These are phyloP conservation scores for Fragaria ananassa DNA, from an alignment of 306 rosid genomes.

Conservation along the genomic window DNA sequence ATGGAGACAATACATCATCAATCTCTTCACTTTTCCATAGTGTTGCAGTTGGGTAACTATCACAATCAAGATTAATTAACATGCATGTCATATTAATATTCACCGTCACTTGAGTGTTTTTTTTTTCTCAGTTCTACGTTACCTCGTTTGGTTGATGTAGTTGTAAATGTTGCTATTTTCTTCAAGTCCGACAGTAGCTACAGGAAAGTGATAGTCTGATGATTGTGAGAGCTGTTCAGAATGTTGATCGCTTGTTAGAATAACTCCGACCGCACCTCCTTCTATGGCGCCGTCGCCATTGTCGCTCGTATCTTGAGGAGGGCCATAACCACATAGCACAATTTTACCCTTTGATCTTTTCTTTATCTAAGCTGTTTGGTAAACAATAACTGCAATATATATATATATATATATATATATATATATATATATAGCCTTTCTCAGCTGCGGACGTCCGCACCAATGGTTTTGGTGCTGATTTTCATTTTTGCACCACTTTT, in stretches of 20 bases:
- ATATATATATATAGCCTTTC: too few species aligned
- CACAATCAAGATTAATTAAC: neutral
- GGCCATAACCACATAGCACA: slow-evolving; percentile 32
- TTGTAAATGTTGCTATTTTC: neutral
- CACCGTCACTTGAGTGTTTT: too few species aligned
- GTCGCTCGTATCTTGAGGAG: too few species aligned
- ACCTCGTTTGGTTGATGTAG: slow-evolving; percentile 32
- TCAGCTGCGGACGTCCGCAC: too few species aligned
- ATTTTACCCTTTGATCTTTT: slow-evolving; percentile 40
- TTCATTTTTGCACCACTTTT: too few species aligned
- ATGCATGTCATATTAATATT: neutral
- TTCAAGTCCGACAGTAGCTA: slow-evolving; percentile 1
- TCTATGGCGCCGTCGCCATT: neutral
- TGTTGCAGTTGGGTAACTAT: slow-evolving; percentile 38
- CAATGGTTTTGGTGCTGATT: too few species aligned
- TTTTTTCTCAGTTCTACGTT: neutral
- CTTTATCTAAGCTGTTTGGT: slow-evolving; percentile 17
- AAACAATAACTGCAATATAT: slow-evolving; percentile 13
- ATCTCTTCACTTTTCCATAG: slow-evolving; percentile 29
- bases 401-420: neutral
- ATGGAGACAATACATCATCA: slow-evolving; percentile 31
- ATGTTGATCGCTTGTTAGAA: neutral
- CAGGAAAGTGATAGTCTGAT: slow-evolving; percentile 13
- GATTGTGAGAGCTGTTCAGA: too few species aligned
- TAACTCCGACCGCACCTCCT: slow-evolving; percentile 34